phyloP scores from a whole-genome alignment of 441 rosid genomes.

The Gossypium trilobum region DNA sequence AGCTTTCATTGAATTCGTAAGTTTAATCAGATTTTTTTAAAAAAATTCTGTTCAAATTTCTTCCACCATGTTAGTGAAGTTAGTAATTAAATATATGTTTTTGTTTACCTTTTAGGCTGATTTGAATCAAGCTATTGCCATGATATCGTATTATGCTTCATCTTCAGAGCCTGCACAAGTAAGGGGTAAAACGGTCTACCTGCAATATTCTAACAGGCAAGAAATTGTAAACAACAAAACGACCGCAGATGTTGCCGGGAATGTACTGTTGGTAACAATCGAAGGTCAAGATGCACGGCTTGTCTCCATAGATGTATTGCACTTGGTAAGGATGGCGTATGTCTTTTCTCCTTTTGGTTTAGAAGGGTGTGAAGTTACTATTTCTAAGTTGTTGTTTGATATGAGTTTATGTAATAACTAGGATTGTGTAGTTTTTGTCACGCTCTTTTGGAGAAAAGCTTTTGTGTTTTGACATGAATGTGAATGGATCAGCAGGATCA shows the following conservation, averaged over 20 bases:
- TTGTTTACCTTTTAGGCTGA: slow-evolving; percentile 44
- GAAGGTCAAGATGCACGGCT: slow-evolving; percentile 95
- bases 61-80: neutral
- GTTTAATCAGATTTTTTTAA: slow-evolving; percentile 16
- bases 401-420: neutral
- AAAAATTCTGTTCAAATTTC: neutral
- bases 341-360: slow-evolving; percentile 19
- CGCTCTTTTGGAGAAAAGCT: slow-evolving; percentile 38
- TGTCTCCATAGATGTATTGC: slow-evolving; percentile 97
- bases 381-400: slow-evolving; percentile 24
- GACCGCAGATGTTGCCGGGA: slow-evolving; percentile 97
- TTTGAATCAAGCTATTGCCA: slow-evolving; percentile 90
- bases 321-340: slow-evolving; percentile 61
- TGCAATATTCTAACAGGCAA: slow-evolving; percentile 95
- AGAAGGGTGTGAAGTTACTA: slow-evolving; percentile 27
- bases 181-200: slow-evolving; percentile 95
- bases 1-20: slow-evolving; percentile 96
- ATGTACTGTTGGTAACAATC: slow-evolving; percentile 81
- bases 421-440: slow-evolving; percentile 24
- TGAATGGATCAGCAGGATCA: slow-evolving; percentile 98
- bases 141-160: slow-evolving; percentile 93
- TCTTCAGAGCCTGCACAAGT: slow-evolving; percentile 99
- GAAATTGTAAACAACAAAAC: slow-evolving; percentile 97
- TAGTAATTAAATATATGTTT: neutral
- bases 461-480: slow-evolving; percentile 69